Evolutionary conservation across 2,329 filamentous ascomycete genomes (phyloP).

Genomic region (Pochonia chlamydosporia): DNA sequence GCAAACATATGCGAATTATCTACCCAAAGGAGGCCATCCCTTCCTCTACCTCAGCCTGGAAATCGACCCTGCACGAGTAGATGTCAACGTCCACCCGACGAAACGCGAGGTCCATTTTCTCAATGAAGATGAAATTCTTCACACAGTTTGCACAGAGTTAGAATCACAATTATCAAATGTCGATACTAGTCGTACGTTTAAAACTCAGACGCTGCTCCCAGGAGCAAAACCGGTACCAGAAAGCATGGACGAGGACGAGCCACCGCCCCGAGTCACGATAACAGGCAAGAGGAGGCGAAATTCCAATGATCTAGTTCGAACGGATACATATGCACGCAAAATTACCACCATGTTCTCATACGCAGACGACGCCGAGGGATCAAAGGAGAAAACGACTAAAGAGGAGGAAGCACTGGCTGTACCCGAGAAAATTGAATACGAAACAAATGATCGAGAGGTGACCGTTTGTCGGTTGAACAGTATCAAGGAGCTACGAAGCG

Average conservation of each 20-base stretch:
- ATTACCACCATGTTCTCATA: constrained; percentile 88
- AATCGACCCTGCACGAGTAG: constrained; percentile 85
- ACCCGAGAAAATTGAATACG: constrained; percentile 60
- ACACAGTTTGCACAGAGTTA: constrained; percentile 76
- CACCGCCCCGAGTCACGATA: constrained; percentile 26
- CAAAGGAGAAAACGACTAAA: constrained; percentile 8
- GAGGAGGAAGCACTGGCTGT: constrained; percentile 28
- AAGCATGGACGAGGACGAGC: constrained; percentile 21
- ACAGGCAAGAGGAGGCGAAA: constrained; percentile 35
- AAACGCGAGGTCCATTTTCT: constrained; percentile 96
- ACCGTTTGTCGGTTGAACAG: constrained; percentile 72
- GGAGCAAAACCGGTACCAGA: constrained; percentile 40
- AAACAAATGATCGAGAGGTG: constrained; percentile 60
- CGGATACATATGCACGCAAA: constrained; percentile 82
- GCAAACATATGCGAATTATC: constrained; percentile 78
- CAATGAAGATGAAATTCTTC: constrained; percentile 94
- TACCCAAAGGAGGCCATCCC: constrained; percentile 91
- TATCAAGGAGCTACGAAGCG: constrained; percentile 74
- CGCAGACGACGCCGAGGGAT: constrained; percentile 32
- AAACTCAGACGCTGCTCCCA: constrained; percentile 85
- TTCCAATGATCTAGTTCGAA: constrained; percentile 78
- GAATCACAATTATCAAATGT: constrained; percentile 74
- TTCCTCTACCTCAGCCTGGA: constrained; percentile 90
- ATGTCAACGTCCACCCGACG: constrained; percentile 96
- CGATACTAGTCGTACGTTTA: constrained; percentile 89